phyloP scores from a whole-genome alignment of 768 basidiomycete genomes.

The Astraeus odoratus region DNA sequence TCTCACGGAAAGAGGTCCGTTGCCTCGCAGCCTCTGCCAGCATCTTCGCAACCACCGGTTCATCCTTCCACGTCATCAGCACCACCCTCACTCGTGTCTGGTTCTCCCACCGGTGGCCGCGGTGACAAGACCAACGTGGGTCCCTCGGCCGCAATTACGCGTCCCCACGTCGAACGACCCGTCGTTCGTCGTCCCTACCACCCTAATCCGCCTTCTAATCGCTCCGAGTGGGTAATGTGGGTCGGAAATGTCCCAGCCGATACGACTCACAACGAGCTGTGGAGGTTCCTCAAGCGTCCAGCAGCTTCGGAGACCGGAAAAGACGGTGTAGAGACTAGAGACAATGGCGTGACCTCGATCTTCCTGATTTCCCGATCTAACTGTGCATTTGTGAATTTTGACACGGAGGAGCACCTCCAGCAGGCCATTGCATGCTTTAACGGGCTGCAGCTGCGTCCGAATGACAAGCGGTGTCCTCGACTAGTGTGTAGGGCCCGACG shows the following conservation, averaged over 20 bases:
- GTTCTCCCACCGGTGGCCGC: slow-evolving; percentile 1
- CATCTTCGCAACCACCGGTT: slow-evolving; percentile 1
- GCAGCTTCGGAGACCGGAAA: slow-evolving; percentile 9
- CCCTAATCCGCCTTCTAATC: slow-evolving; percentile 62
- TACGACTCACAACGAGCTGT: slow-evolving; percentile 77
- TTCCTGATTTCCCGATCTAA: slow-evolving; percentile 94
- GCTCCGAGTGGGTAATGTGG: slow-evolving; percentile 97
- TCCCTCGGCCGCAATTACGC: slow-evolving; percentile 3
- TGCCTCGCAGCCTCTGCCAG: slow-evolving; percentile 1
- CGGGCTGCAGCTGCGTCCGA: slow-evolving; percentile 59
- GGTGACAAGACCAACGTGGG: background rate
- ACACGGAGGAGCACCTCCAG: slow-evolving; percentile 51
- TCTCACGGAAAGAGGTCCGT: background rate
- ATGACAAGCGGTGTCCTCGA: slow-evolving; percentile 65
- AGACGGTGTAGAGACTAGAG: background rate
- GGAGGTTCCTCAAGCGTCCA: slow-evolving; percentile 66
- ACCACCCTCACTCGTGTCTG: slow-evolving; percentile 3
- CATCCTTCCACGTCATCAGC: background rate
- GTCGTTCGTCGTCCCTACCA: slow-evolving; percentile 52
- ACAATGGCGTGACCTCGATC: slow-evolving; percentile 68
- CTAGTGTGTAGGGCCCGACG: slow-evolving; percentile 80
- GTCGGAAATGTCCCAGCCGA: slow-evolving; percentile 86
- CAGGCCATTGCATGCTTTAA: slow-evolving; percentile 69
- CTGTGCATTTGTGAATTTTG: slow-evolving; percentile 92
- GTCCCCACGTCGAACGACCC: slow-evolving; percentile 20